Evolutionary conservation across 306 rosid genomes (phyloP).

Genomic region (Vigna angularis): DNA sequence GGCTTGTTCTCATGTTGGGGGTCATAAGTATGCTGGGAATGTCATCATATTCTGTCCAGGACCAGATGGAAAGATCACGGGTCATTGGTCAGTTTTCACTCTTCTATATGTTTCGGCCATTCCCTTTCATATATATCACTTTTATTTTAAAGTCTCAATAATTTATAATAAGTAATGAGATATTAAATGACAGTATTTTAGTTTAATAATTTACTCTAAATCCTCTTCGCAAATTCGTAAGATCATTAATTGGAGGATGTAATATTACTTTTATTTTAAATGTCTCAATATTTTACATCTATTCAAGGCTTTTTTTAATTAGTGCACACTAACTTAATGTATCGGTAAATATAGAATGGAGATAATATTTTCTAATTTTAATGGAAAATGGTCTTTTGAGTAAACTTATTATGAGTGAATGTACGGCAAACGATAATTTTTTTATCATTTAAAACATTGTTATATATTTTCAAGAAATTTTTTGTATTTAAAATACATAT

Average conservation of each 20-base stretch:
- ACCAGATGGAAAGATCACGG: slow-evolving; percentile 64
- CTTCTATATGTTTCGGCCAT: not conserved
- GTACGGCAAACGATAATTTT: not conserved
- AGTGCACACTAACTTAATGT: not conserved
- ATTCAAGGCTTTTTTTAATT: no score
- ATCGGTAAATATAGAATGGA: not conserved
- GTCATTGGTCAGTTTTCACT: slow-evolving; percentile 72
- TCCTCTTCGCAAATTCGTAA: no score
- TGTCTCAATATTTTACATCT: no score
- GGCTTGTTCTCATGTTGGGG: slow-evolving; percentile 84
- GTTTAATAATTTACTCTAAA: not conserved
- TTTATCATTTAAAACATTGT: not conserved
- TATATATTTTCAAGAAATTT: not conserved
- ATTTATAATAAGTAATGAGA: not conserved
- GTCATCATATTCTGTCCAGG: slow-evolving; percentile 71
- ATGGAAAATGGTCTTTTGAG: not conserved
- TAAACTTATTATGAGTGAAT: not conserved
- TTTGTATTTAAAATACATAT: not conserved
- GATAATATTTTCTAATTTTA: not conserved
- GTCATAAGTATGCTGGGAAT: slow-evolving; percentile 92
- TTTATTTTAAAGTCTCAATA: not conserved
- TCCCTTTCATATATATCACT: not conserved
- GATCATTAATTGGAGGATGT: no score
- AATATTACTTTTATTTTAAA: no score
- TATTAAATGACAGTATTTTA: not conserved